Percentiles rank a stretch among this genome's conserved stretches.
Evolutionary conservation across 1,139 yeast genomes (phyloP).

Genomic region (Hansenula sp.): DNA sequence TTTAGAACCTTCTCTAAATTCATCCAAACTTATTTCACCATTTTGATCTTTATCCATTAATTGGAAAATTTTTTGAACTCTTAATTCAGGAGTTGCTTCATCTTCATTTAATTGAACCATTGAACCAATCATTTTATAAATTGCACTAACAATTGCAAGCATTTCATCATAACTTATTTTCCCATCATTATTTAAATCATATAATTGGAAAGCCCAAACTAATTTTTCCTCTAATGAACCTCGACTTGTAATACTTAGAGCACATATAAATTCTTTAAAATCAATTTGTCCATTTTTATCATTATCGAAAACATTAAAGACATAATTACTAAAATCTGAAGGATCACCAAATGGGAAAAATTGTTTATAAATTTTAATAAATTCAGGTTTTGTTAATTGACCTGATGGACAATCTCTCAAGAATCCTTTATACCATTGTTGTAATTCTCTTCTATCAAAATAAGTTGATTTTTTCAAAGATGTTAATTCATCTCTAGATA

Average conservation of each 20-base stretch:
- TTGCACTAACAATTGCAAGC: slow-evolving; percentile 73
- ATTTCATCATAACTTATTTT: slow-evolving; percentile 71
- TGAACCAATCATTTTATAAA: slow-evolving; percentile 93
- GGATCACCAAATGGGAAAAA: slow-evolving; percentile 99
- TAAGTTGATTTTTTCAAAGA: slow-evolving; percentile 82
- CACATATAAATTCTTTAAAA: slow-evolving; percentile 88
- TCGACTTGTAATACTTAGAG: slow-evolving; percentile 81
- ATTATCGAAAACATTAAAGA: slow-evolving; percentile 84
- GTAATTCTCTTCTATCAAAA: slow-evolving; percentile 90
- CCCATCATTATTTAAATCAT: slow-evolving; percentile 80
- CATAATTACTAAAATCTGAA: slow-evolving; percentile 80
- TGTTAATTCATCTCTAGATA: slow-evolving; percentile 86
- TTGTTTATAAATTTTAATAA: slow-evolving; percentile 88
- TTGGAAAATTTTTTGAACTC: slow-evolving; percentile 77
- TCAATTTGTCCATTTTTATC: slow-evolving; percentile 81
- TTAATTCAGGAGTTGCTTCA: slow-evolving; percentile 85
- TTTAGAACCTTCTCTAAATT: slow-evolving; percentile 77
- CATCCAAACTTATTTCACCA: slow-evolving; percentile 69
- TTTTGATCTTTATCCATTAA: slow-evolving; percentile 68
- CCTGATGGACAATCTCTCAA: slow-evolving; percentile 93
- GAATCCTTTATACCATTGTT: slow-evolving; percentile 98
- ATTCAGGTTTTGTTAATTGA: slow-evolving; percentile 80
- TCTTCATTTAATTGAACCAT: slow-evolving; percentile 92
- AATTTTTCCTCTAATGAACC: slow-evolving; percentile 87
- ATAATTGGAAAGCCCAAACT: slow-evolving; percentile 81